phyloP scores from a whole-genome alignment of 257 asterid species.

The Solanum pinnatisectum region DNA sequence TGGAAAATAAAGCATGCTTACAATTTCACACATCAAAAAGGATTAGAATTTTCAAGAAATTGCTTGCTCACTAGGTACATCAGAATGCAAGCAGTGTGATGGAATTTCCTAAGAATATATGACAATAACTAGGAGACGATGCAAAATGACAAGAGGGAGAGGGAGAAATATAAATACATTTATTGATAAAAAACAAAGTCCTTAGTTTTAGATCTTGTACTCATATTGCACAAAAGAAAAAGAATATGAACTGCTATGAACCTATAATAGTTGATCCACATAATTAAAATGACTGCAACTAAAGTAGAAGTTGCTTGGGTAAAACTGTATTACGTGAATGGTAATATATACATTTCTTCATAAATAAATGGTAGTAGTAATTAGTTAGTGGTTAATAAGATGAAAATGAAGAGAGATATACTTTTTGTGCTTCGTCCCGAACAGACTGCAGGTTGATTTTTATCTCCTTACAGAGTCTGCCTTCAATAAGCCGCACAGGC shows the following conservation, averaged over 20 bases:
- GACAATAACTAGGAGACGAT: not conserved
- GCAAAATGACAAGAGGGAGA: not conserved
- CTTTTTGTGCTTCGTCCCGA: constrained; percentile 52
- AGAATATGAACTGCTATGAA: not conserved
- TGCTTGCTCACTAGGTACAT: not conserved
- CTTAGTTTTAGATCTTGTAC: not conserved
- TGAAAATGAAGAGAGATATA: constrained; percentile 8
- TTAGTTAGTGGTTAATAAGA: not conserved
- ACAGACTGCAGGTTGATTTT: constrained; percentile 50
- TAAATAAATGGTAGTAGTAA: not conserved
- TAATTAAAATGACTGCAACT: not conserved
- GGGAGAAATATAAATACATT: not conserved
- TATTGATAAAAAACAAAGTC: not conserved
- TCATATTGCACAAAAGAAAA: not conserved
- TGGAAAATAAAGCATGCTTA: not conserved
- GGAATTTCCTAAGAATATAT: not conserved
- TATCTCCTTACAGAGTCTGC: constrained; percentile 64
- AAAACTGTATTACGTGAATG: not conserved
- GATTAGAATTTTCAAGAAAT: not conserved
- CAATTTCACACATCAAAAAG: not conserved
- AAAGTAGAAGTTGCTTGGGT: not conserved
- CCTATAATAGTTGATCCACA: not conserved
- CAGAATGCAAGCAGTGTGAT: not conserved
- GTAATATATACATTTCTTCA: not conserved
- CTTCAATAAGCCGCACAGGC: constrained; percentile 73